These are phyloP conservation scores for Didymella glomerata DNA, from an alignment of 2,329 filamentous ascomycete species.

Conservation along the genomic window DNA sequence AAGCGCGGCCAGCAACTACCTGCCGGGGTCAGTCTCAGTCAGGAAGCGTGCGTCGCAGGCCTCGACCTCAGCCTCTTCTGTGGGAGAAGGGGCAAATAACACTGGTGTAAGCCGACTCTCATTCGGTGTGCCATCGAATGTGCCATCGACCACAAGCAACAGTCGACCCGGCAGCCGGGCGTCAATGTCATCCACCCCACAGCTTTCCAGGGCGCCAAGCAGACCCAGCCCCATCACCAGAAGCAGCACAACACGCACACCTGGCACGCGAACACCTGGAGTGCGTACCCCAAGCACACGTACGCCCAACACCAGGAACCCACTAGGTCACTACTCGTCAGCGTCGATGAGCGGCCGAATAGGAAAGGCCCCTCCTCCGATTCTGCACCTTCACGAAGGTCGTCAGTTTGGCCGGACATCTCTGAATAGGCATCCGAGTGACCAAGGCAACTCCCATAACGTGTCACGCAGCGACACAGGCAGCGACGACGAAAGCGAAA, in stretches of 20 bases:
- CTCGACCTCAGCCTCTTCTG: constrained; percentile 51
- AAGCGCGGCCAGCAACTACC: constrained; percentile 58
- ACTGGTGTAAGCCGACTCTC: constrained; percentile 58
- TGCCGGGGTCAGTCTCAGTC: constrained; percentile 66
- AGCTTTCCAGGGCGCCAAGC: constrained; percentile 25
- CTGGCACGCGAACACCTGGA: constrained; percentile 51
- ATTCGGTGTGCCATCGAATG: constrained; percentile 54
- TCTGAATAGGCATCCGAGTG: constrained; percentile 65
- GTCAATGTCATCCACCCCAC: constrained; percentile 43
- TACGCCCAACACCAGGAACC: constrained; percentile 68
- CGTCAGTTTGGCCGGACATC: constrained; percentile 63
- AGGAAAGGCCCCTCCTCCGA: constrained; percentile 48
- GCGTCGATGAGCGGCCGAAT: constrained; percentile 58
- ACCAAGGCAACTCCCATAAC: constrained; percentile 46
- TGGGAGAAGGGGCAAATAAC: constrained; percentile 35
- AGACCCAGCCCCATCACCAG: constrained; percentile 65
- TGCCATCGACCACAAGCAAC: constrained; percentile 24
- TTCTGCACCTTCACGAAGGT: constrained; percentile 58
- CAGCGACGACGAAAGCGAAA: constrained; percentile 44
- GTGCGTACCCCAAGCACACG: constrained; percentile 61
- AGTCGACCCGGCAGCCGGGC: constrained; percentile 79
- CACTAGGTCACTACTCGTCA: constrained; percentile 64
- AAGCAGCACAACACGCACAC: constrained; percentile 70
- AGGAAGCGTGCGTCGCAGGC: constrained; percentile 71
- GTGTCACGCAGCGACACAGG: constrained; percentile 57